Conservation (phyloP, 169 alveolate genomes). For the Plasmodium cynomolgi region DNA sequence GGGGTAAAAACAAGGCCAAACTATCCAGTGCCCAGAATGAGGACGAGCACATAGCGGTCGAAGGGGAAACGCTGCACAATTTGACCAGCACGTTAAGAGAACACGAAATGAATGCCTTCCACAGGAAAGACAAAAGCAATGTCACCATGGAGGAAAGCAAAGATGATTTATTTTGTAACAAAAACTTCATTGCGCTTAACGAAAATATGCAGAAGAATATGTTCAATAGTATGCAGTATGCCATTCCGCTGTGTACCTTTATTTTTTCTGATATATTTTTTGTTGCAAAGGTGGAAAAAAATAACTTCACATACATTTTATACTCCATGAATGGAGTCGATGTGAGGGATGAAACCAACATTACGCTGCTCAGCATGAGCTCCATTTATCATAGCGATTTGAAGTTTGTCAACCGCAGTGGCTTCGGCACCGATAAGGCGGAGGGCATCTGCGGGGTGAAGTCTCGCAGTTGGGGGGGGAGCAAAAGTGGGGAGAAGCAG, state of each 20-base stretch:
- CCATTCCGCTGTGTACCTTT: slow-evolving; percentile 46
- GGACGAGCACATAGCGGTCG: background rate
- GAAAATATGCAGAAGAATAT: slow-evolving; percentile 50
- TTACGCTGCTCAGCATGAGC: slow-evolving; percentile 58
- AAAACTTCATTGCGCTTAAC: slow-evolving; percentile 56
- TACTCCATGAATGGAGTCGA: slow-evolving; percentile 62
- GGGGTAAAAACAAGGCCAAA: background rate
- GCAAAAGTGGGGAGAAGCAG: background rate
- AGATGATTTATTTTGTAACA: background rate
- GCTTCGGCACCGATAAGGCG: background rate
- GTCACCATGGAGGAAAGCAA: background rate
- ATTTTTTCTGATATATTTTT: slow-evolving; percentile 48
- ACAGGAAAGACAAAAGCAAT: slow-evolving; percentile 20
- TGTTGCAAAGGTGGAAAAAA: slow-evolving; percentile 67
- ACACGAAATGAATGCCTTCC: slow-evolving; percentile 22
- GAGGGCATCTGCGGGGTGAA: background rate
- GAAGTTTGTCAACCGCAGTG: slow-evolving; percentile 2
- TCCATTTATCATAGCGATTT: slow-evolving; percentile 60
- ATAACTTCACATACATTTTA: slow-evolving; percentile 38
- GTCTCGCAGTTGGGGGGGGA: background rate
- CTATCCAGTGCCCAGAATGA: background rate
- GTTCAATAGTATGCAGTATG: slow-evolving; percentile 73
- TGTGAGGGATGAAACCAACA: slow-evolving; percentile 59
- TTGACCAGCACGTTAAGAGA: slow-evolving; percentile 29
- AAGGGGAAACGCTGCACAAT: background rate